Evolutionary conservation across 2,329 filamentous ascomycete genomes (phyloP).

Genomic region (Fusarium poae): DNA sequence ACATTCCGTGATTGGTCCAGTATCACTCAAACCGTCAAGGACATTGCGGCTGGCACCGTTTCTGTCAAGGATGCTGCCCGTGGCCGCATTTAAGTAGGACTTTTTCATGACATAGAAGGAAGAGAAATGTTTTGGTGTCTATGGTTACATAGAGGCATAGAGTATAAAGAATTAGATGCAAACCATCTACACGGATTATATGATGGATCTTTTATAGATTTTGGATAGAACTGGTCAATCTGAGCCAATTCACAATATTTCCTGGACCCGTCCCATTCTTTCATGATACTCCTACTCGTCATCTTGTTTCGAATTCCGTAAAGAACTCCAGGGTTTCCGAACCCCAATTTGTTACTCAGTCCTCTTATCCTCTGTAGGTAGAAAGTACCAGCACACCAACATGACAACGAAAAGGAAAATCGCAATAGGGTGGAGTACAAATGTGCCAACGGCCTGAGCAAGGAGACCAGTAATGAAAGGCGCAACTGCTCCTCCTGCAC

Average conservation of each 20-base stretch:
- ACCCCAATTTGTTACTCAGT: conserved; percentile 55
- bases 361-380: conserved; percentile 71
- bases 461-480: conserved; percentile 75
- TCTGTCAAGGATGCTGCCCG: conserved; percentile 77
- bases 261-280: not conserved
- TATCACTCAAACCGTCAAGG: conserved; percentile 81
- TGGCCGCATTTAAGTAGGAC: conserved; percentile 54
- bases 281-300: not conserved
- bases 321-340: no score
- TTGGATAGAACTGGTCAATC: conserved; percentile 20
- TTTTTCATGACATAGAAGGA: conserved; percentile 9
- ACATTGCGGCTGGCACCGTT: conserved; percentile 79
- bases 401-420: conserved; percentile 75
- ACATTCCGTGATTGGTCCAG: conserved; percentile 87
- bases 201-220: conserved; percentile 37
- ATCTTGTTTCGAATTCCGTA: not conserved
- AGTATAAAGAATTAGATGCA: conserved; percentile 29
- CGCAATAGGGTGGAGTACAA: conserved; percentile 75
- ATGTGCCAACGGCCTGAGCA: conserved; percentile 72
- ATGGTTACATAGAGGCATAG: conserved; percentile 22
- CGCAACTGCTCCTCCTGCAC: conserved; percentile 74
- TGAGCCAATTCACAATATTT: not conserved
- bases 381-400: conserved; percentile 72
- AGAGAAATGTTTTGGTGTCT: conserved; percentile 1
- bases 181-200: conserved; percentile 15